phyloP scores from a whole-genome alignment of 495 filamentous ascomycete species.

The Cercophora newfieldiana region DNA sequence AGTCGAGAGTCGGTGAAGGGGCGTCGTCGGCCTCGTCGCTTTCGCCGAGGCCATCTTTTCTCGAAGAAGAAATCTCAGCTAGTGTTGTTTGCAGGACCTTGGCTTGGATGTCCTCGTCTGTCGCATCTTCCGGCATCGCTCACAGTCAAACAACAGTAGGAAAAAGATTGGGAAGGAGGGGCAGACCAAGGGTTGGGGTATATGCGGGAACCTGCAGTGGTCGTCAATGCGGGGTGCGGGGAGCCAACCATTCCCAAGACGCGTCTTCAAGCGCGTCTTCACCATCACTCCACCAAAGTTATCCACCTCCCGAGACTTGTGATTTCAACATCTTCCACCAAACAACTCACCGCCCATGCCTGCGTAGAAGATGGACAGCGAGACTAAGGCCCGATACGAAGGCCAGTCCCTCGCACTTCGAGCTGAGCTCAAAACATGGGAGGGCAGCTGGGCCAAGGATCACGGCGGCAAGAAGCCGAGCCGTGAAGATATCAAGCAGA shows the following conservation, averaged over 20 bases:
- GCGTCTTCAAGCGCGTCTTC: constrained; percentile 10
- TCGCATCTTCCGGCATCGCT: constrained; percentile 11
- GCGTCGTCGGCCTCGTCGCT: neutral
- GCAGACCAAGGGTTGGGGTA: neutral
- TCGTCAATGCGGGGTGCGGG: constrained; percentile 15
- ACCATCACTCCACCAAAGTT: constrained; percentile 3
- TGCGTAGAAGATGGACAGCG: constrained; percentile 44
- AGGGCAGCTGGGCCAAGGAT: constrained; percentile 67
- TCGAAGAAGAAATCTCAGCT: constrained; percentile 41
- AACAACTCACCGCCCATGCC: neutral
- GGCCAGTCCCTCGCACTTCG: constrained; percentile 55
- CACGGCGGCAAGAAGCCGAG: constrained; percentile 75
- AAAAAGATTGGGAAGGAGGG: neutral
- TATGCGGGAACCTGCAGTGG: neutral
- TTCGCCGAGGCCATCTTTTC: constrained; percentile 3
- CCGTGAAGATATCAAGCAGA: constrained; percentile 83
- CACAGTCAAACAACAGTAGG: neutral
- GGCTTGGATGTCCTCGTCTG: constrained; percentile 38
- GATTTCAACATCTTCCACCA: neutral
- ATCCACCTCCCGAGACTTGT: neutral
- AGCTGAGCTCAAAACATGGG: constrained; percentile 82
- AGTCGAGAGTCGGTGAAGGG: constrained; percentile 26
- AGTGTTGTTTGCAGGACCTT: constrained; percentile 50
- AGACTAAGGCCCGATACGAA: constrained; percentile 40
- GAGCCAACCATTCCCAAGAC: constrained; percentile 5